Evolutionary conservation across 148 eudicot species (phyloP), one percentile per base, ranked within the genome.

Genomic region (Nepenthes mirabilis): DNA sequence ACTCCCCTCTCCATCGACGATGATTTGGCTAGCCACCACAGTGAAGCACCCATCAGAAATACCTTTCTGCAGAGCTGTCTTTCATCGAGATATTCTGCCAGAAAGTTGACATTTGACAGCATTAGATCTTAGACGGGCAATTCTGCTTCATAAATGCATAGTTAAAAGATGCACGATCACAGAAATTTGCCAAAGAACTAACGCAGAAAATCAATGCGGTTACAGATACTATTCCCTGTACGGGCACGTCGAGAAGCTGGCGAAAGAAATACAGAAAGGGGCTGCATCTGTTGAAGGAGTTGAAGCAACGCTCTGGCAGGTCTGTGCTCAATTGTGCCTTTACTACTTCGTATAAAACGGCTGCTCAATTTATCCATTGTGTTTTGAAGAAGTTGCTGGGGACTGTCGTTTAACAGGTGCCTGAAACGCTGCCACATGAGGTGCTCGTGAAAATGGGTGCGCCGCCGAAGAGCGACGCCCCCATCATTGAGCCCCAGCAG

Each of bases 231-330:
- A 88, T 61, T 85, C 91, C 1, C 85, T 69, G 79, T 82, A 82
- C 55, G 91, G 96, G 40, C 95, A 88, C 65, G 84, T 82, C 47
- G 81, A 72, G 45, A 82, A 65, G 61, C 80, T 88, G 34, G 95
- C 96, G 14, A 66, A 77, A 14, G 83, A 88, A 74, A 88, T 88
- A 47, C 67, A 71, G 64, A 82, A 85, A 77, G 96, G 96, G 57
- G 96, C 87, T 53, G 73, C 78, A 23, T 82, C 88, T 53, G 83
- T 88, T 47, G 88, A 79, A 66, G 96, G 96, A 52, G 88, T 85
- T n/a, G 96, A 88, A 53, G 91, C 86, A 34, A 84, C 74, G 67
- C 63, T 88, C 34, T 88, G 91, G 91, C 95, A 85, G 95, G 95
- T 87, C 32, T 14, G 45, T 40, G 8, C 45, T 40, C 45, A 40